Evolutionary conservation across 148 eudicot species (phyloP).

Genomic region (Rhododendron griersonianum): DNA sequence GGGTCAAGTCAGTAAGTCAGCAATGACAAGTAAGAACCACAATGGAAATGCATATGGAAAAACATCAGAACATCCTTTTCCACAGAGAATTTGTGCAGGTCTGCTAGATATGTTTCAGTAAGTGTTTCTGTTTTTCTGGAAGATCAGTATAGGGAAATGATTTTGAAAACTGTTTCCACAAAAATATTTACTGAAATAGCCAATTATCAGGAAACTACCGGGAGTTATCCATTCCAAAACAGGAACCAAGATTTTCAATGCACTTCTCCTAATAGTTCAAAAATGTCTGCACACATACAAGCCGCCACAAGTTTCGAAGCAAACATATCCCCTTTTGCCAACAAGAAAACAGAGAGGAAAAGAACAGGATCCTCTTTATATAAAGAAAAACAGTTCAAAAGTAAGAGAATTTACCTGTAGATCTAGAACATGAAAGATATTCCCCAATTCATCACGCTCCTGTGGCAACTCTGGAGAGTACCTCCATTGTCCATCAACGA

Average conservation of each 20-base stretch:
- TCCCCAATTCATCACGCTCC: constrained; percentile 72
- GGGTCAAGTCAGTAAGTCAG: background rate
- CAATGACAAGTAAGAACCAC: background rate
- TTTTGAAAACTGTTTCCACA: background rate
- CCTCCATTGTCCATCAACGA: constrained; percentile 75
- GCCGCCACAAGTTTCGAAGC: background rate
- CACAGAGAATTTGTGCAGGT: background rate
- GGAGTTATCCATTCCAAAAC: background rate
- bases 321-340: background rate
- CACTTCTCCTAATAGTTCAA: background rate
- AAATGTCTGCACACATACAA: background rate
- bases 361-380: background rate
- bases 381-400: background rate
- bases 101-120: background rate
- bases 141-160: background rate
- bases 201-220: background rate
- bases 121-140: background rate
- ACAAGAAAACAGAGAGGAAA: background rate
- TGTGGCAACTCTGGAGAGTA: constrained; percentile 67
- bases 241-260: background rate
- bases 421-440: constrained; percentile 66
- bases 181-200: background rate
- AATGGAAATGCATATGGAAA: background rate
- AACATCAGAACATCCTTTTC: background rate
- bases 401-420: constrained; percentile 43